These are phyloP conservation scores for Beauveria brongniartii DNA, from an alignment of 2,329 filamentous ascomycete species.

Conservation along the genomic window DNA sequence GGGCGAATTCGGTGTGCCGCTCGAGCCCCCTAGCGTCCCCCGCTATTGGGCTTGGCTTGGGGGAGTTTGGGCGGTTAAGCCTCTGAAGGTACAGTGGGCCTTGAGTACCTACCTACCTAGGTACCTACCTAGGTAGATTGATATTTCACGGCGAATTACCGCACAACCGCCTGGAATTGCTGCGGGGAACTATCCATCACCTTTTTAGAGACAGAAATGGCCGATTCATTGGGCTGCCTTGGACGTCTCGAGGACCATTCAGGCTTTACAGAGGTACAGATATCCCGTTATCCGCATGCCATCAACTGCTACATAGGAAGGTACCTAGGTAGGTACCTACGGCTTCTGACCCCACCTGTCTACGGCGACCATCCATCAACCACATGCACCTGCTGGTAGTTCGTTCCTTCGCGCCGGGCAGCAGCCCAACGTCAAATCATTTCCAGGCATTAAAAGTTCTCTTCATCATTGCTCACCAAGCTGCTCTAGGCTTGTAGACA, in stretches of 20 bases:
- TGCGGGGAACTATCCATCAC: no score
- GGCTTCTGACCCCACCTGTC: neutral
- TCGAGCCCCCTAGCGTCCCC: conserved; percentile 7
- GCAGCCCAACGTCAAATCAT: conserved; percentile 8
- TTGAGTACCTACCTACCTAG: neutral
- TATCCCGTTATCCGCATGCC: conserved; percentile 3
- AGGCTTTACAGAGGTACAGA: no score
- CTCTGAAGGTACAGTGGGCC: neutral
- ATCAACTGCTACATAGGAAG: neutral
- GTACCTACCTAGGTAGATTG: neutral
- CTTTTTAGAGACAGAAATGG: no score
- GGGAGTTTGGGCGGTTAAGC: neutral
- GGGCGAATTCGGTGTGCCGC: conserved; percentile 1
- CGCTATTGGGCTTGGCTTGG: conserved; percentile 7
- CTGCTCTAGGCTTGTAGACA: neutral
- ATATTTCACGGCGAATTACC: no score
- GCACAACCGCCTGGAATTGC: no score
- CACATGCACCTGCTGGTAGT: neutral
- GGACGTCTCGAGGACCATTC: no score
- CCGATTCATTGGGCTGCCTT: neutral
- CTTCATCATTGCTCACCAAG: neutral
- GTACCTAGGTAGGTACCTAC: no score
- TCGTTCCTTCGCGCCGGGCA: neutral
- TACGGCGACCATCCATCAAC: neutral
- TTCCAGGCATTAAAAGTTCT: neutral